phyloP scores from a whole-genome alignment of 1,139 yeast genomes.

The Suhomyces taliae region DNA sequence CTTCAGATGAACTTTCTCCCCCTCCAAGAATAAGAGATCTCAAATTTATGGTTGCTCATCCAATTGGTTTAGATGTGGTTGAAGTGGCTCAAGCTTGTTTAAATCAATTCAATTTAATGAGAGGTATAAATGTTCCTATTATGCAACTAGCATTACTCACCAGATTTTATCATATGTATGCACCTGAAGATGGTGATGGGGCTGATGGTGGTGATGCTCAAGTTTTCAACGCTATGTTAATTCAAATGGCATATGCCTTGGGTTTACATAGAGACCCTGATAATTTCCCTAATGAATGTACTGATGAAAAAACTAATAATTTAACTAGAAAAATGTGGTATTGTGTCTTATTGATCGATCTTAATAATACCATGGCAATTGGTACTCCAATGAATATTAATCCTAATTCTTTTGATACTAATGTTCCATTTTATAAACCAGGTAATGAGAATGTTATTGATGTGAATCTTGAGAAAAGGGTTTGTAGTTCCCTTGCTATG shows the following conservation, averaged over 20 bases:
- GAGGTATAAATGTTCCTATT: constrained; percentile 48
- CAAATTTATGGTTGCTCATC: constrained; percentile 30
- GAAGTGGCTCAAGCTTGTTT: constrained; percentile 39
- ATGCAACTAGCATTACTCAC: constrained; percentile 48
- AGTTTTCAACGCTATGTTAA: constrained; percentile 37
- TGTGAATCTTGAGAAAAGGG: constrained; percentile 24
- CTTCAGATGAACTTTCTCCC: constrained; percentile 23
- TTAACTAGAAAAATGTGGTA: constrained; percentile 40
- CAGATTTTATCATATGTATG: constrained; percentile 39
- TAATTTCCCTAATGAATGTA: constrained; percentile 19
- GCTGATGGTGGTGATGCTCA: constrained; percentile 48
- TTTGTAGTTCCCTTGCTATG: constrained; percentile 15
- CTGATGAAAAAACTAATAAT: constrained; percentile 29
- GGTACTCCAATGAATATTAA: constrained; percentile 40
- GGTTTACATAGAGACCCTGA: constrained; percentile 52
- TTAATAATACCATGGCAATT: constrained; percentile 33
- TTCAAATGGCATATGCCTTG: constrained; percentile 44
- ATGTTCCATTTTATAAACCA: constrained; percentile 29
- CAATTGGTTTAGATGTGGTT: constrained; percentile 33
- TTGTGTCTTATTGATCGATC: constrained; percentile 33
- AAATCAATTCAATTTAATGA: constrained; percentile 37
- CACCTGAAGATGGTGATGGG: constrained; percentile 57
- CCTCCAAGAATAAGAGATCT: constrained; percentile 19
- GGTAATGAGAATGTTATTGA: constrained; percentile 34
- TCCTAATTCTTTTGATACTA: constrained; percentile 31